Percentiles rank a stretch among this genome's conserved stretches.
Evolutionary conservation across 345 rosid genomes (phyloP).

Genomic region (Gossypium rotundifolium): DNA sequence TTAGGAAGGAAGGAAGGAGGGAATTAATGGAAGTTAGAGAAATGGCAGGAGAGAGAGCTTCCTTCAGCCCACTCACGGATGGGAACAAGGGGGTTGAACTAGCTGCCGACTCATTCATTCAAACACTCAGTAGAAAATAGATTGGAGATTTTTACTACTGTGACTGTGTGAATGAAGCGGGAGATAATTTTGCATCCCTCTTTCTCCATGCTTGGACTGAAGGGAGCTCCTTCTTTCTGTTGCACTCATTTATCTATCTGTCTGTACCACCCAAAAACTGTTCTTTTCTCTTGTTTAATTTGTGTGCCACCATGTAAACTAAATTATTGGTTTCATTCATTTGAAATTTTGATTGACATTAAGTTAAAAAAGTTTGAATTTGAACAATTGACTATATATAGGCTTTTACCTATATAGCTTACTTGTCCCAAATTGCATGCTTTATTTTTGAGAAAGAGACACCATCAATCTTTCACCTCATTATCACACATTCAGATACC

Average conservation of each 20-base stretch:
- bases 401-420: not conserved
- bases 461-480: not conserved
- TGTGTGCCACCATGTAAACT: not conserved
- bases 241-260: conserved; percentile 11
- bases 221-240: conserved; percentile 89
- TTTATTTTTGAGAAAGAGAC: not conserved
- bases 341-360: too few species aligned
- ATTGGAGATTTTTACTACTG: conserved; percentile 24
- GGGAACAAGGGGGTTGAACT: conserved; percentile 50
- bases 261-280: not conserved
- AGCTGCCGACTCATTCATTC: conserved; percentile 99
- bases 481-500: not conserved
- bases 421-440: not conserved
- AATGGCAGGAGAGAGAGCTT: conserved; percentile 67
- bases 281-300: not conserved
- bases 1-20: not conserved
- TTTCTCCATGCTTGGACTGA: conserved; percentile 95
- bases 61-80: conserved; percentile 81
- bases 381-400: not conserved
- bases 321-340: too few species aligned
- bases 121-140: conserved; percentile 38
- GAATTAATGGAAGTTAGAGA: conserved; percentile 10
- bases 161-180: conserved; percentile 98
- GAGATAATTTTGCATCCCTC: conserved; percentile 65
- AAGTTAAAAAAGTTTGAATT: too few species aligned